Conservation (phyloP, 352 stramenopile genomes). For the Phytophthora capsici region DNA sequence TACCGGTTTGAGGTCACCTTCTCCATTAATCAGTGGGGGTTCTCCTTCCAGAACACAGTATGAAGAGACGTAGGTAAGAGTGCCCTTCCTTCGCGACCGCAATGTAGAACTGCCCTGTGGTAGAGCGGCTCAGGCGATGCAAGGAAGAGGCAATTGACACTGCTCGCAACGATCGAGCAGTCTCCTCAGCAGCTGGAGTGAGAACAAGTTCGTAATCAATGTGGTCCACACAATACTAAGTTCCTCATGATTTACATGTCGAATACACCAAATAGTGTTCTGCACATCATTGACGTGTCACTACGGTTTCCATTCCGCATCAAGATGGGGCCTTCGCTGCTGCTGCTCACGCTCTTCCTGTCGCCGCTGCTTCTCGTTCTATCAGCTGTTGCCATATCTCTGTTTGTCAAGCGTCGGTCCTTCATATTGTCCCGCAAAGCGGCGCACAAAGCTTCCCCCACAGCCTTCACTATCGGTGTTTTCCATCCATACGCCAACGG, state of each 20-base stretch:
- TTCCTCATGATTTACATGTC: neutral
- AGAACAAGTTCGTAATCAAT: neutral
- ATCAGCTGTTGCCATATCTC: slow-evolving; percentile 24
- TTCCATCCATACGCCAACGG: slow-evolving; percentile 96
- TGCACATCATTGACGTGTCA: slow-evolving; percentile 5
- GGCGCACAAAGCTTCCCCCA: slow-evolving; percentile 1
- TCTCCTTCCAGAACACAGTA: neutral
- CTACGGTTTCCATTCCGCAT: slow-evolving; percentile 6
- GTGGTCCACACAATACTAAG: neutral
- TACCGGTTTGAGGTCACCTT: slow-evolving; percentile 11
- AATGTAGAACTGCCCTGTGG: slow-evolving; percentile 26
- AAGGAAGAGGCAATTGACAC: slow-evolving; percentile 14
- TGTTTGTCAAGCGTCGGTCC: slow-evolving; percentile 50
- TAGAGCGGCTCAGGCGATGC: neutral
- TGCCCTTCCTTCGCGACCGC: neutral
- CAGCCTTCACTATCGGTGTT: slow-evolving; percentile 78
- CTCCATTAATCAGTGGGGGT: slow-evolving; percentile 16
- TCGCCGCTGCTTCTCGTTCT: slow-evolving; percentile 35
- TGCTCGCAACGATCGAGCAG: slow-evolving; percentile 6
- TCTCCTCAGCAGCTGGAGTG: neutral
- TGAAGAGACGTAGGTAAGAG: neutral
- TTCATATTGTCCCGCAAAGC: slow-evolving; percentile 42
- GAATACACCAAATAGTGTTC: neutral
- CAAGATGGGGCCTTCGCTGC: slow-evolving; percentile 2
- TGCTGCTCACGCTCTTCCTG: slow-evolving; percentile 23